Percentiles rank a stretch among this genome's conserved stretches.
These are phyloP conservation scores for Aquanectria penicillioides DNA, from an alignment of 2,329 filamentous ascomycete genomes.

Conservation along the genomic window DNA sequence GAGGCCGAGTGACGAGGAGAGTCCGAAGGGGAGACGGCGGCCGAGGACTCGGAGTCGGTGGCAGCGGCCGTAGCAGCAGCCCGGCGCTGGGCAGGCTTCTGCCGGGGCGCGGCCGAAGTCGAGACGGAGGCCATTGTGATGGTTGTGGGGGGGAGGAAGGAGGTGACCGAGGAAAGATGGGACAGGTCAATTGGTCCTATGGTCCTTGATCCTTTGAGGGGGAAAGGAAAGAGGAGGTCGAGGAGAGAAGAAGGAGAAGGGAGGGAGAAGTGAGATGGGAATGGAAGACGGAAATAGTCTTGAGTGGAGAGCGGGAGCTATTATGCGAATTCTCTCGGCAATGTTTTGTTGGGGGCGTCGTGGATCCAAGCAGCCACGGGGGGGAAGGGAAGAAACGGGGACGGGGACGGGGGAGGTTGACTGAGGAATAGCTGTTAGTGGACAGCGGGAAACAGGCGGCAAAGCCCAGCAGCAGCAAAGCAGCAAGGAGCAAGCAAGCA, in stretches of 20 bases:
- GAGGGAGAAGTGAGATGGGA: slow-evolving; percentile 1
- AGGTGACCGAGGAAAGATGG: background rate
- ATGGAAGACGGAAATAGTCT: background rate
- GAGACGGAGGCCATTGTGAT: slow-evolving; percentile 58
- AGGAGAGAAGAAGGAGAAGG: slow-evolving; percentile 10
- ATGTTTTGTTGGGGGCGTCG: slow-evolving; percentile 41
- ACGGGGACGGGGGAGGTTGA: background rate
- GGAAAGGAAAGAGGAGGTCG: slow-evolving; percentile 16
- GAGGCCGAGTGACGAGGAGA: slow-evolving; percentile 75
- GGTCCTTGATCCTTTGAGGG: background rate
- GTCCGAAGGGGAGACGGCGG: slow-evolving; percentile 66
- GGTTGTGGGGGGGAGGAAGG: slow-evolving; percentile 13
- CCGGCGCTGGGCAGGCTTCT: slow-evolving; percentile 59
- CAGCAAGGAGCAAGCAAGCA: background rate
- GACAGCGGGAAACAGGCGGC: no score
- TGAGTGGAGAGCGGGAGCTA: slow-evolving; percentile 27
- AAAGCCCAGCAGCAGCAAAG: background rate
- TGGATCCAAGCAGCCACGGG: slow-evolving; percentile 34
- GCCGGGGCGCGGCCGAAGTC: slow-evolving; percentile 52
- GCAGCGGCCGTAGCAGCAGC: slow-evolving; percentile 58
- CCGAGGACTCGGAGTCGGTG: slow-evolving; percentile 64
- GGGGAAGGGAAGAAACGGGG: slow-evolving; percentile 23
- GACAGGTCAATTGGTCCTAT: slow-evolving; percentile 34
- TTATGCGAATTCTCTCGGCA: slow-evolving; percentile 33
- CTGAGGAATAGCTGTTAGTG: no score